These are phyloP conservation scores for Ogataea henricii DNA, from an alignment of 805 yeast species.

Conservation along the genomic window DNA sequence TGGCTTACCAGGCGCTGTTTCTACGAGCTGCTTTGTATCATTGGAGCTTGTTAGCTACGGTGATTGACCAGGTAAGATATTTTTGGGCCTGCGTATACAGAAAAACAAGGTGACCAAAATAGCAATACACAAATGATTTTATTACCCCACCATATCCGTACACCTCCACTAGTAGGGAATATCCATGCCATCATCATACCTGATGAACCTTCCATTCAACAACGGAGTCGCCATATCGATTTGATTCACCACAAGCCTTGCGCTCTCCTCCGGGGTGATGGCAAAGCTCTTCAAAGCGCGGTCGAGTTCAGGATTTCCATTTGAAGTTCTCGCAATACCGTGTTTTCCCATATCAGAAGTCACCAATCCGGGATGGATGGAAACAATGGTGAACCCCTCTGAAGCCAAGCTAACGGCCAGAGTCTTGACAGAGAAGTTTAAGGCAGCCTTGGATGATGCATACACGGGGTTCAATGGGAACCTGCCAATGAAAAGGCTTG, in stretches of 20 bases:
- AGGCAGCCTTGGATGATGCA: constrained; percentile 40
- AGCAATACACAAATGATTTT: too few relatives aligned
- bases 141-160: too few relatives aligned
- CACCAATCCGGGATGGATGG: constrained; percentile 16
- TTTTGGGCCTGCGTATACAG: too few relatives aligned
- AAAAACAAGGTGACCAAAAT: too few relatives aligned
- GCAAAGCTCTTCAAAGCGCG: neutral
- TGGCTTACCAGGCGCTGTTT: too few relatives aligned
- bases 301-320: too few relatives aligned
- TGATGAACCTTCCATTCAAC: constrained; percentile 7
- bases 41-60: too few relatives aligned
- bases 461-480: constrained; percentile 27
- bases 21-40: too few relatives aligned
- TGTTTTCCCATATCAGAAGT: constrained; percentile 9
- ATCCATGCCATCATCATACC: constrained; percentile 23
- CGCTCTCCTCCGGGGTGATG: constrained; percentile 1
- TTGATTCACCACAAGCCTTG: neutral
- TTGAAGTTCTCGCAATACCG: neutral
- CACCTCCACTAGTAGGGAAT: neutral
- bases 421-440: constrained; percentile 32
- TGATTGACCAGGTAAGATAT: too few relatives aligned
- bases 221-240: neutral
- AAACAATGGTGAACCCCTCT: constrained; percentile 21
- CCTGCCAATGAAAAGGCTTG: constrained; percentile 29
- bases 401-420: constrained; percentile 29